Percentiles rank a stretch among this genome's conserved stretches.
Evolutionary conservation across 1,284 basidiomycete species (phyloP).

Genomic region (Phylloboletellus chloephorus): DNA sequence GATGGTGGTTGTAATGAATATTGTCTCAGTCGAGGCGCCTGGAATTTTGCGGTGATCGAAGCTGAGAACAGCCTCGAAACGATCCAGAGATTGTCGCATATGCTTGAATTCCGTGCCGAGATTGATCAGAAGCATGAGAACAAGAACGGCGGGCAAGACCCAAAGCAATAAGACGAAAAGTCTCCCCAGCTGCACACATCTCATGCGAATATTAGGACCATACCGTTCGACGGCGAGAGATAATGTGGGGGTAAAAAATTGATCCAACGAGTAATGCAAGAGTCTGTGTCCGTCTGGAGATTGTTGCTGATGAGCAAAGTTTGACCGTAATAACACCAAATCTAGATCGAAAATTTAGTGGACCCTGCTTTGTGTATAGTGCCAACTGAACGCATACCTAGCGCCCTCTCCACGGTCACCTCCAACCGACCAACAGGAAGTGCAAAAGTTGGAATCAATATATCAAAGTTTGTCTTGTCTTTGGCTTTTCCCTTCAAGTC

Average conservation of each 20-base stretch:
- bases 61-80: slow-evolving; percentile 20
- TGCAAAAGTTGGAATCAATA: slow-evolving; percentile 64
- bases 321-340: slow-evolving; percentile 19
- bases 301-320: slow-evolving; percentile 26
- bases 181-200: slow-evolving; percentile 27
- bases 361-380: not conserved
- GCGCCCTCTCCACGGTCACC: slow-evolving; percentile 48
- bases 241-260: slow-evolving; percentile 52
- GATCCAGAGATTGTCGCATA: slow-evolving; percentile 35
- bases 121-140: slow-evolving; percentile 33
- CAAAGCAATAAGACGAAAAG: slow-evolving; percentile 30
- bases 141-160: slow-evolving; percentile 25
- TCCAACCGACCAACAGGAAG: slow-evolving; percentile 60
- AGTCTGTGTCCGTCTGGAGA: slow-evolving; percentile 34
- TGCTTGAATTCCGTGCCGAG: slow-evolving; percentile 36
- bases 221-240: slow-evolving; percentile 34
- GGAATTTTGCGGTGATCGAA: slow-evolving; percentile 20
- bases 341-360: slow-evolving; percentile 18
- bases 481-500: slow-evolving; percentile 33
- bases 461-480: slow-evolving; percentile 34
- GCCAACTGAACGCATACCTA: slow-evolving; percentile 37
- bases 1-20: slow-evolving; percentile 34
- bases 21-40: slow-evolving; percentile 19
- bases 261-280: slow-evolving; percentile 49
- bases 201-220: slow-evolving; percentile 13